Percentiles rank a stretch among this genome's conserved stretches.
Evolutionary conservation across 805 yeast genomes (phyloP).

Genomic region (Lipomyces yamanashiensis): DNA sequence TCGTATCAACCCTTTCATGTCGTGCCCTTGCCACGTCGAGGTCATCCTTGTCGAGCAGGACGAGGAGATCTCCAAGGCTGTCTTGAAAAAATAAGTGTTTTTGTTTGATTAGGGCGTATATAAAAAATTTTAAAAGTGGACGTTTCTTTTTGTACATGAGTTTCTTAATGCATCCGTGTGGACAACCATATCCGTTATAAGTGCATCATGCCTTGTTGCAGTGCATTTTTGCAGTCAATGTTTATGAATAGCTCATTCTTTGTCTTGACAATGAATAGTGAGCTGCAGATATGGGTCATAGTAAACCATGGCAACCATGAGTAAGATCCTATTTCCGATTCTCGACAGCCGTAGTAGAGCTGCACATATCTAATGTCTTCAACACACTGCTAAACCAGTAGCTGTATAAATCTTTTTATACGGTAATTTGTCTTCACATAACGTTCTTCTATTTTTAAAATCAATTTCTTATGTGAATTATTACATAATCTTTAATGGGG

Average conservation of each 20-base stretch:
- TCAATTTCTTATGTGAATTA: too few species aligned
- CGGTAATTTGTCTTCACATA: background rate
- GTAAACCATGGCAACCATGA: too few species aligned
- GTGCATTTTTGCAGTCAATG: too few species aligned
- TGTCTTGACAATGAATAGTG: too few species aligned
- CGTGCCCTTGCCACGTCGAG: conserved; percentile 99
- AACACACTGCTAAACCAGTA: background rate
- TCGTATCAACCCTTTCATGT: conserved; percentile 99
- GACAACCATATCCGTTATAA: background rate
- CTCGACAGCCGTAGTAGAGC: too few species aligned
- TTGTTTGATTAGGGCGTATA: conserved; percentile 13
- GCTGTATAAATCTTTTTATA: background rate
- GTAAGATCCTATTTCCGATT: too few species aligned
- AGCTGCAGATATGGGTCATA: too few species aligned
- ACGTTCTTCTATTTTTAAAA: too few species aligned
- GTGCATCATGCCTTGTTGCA: background rate
- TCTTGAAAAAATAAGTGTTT: conserved; percentile 7
- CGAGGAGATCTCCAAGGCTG: conserved; percentile 90
- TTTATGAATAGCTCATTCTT: too few species aligned
- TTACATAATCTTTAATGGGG: too few species aligned
- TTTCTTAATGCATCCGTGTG: conserved; percentile 15
- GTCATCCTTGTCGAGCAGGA: conserved; percentile 93
- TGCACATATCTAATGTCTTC: background rate
- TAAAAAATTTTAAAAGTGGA: conserved; percentile 3
- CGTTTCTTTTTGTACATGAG: conserved; percentile 15